A percentile compares a stretch with the other conserved stretches of the same genome.
Evolutionary conservation across 164 flowering plant species (phyloP).

Genomic region (Amborella trichopoda): DNA sequence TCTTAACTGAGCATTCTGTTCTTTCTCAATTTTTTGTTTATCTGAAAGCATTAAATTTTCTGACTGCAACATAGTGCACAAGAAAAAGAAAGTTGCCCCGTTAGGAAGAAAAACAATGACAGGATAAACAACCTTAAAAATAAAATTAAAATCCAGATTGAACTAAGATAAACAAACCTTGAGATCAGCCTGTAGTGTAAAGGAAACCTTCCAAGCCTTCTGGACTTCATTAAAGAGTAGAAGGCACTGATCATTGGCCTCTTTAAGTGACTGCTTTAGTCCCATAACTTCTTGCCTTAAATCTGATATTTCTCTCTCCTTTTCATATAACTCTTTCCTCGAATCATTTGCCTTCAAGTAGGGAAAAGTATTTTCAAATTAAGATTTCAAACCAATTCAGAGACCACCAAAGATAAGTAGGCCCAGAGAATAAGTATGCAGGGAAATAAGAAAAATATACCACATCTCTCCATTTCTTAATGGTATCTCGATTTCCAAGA

Average conservation of each 20-base stretch:
- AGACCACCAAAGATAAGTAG: neutral
- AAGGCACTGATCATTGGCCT: conserved; percentile 82
- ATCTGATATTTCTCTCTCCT: conserved; percentile 67
- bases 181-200: conserved; percentile 71
- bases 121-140: neutral
- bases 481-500: conserved; percentile 92
- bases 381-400: neutral
- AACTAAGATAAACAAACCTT: conserved; percentile 36
- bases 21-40: conserved; percentile 74
- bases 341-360: conserved; percentile 84
- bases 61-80: conserved; percentile 33
- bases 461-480: conserved; percentile 91
- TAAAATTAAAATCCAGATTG: neutral
- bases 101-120: neutral
- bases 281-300: conserved; percentile 65
- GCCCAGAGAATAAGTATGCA: neutral
- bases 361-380: neutral
- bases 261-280: conserved; percentile 57
- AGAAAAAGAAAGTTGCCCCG: neutral
- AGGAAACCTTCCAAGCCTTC: conserved; percentile 95
- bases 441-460: conserved; percentile 57
- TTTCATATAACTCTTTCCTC: conserved; percentile 68
- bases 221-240: conserved; percentile 90
- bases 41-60: conserved; percentile 61
- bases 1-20: conserved; percentile 78